phyloP scores from a whole-genome alignment of 2,329 filamentous ascomycete species.

The Lachnellula suecica region DNA sequence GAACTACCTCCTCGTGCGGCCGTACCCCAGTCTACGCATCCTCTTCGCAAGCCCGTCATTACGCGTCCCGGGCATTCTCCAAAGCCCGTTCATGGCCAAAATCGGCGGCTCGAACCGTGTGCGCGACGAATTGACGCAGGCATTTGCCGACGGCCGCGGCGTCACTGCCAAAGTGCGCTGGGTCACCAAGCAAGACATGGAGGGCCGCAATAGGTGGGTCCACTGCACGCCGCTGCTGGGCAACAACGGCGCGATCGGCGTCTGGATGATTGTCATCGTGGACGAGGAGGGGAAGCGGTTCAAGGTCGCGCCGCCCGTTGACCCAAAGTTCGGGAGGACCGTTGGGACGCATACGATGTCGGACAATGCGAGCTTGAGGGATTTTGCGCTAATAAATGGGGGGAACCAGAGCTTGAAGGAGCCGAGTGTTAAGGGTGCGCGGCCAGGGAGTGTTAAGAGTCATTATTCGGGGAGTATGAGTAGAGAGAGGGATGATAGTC shows the following conservation, averaged over 20 bases:
- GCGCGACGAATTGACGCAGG: conserved; percentile 50
- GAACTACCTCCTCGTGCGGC: conserved; percentile 64
- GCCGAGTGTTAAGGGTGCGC: not conserved
- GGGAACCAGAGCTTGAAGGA: not conserved
- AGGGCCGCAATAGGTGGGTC: conserved; percentile 69
- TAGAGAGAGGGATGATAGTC: conserved; percentile 20
- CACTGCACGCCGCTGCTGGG: conserved; percentile 74
- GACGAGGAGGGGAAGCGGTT: conserved; percentile 52
- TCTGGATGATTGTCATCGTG: conserved; percentile 77
- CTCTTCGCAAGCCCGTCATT: conserved; percentile 69
- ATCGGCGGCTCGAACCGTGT: conserved; percentile 50
- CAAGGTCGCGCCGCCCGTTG: conserved; percentile 30
- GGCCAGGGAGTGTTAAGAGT: conserved; percentile 8
- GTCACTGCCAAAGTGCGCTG: conserved; percentile 75
- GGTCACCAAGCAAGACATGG: conserved; percentile 49
- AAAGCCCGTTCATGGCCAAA: conserved; percentile 55
- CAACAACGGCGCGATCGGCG: conserved; percentile 65
- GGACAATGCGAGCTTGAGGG: conserved; percentile 23
- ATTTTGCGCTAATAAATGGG: conserved; percentile 25
- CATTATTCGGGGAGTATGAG: not conserved
- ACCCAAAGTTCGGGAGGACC: conserved; percentile 27
- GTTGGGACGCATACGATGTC: not conserved
- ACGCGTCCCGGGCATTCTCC: conserved; percentile 65
- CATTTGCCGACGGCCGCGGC: conserved; percentile 65
- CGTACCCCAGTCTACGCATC: conserved; percentile 64